Base-by-base conservation (phyloP, 2,329 filamentous ascomycete genomes). In the Aspergillus niger region DNA sequence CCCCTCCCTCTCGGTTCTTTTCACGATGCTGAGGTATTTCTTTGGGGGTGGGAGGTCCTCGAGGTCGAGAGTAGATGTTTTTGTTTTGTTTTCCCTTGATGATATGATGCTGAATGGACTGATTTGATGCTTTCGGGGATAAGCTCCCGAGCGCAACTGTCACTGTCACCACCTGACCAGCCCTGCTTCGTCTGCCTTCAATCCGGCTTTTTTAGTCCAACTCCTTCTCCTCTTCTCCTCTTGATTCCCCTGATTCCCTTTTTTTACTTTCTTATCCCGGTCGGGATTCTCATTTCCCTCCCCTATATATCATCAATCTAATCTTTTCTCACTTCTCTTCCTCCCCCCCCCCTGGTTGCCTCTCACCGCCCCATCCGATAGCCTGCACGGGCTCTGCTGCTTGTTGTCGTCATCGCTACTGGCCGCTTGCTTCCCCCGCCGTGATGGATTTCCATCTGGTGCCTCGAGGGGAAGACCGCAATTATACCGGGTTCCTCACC, bases 401-500 rank as follows among this genome's bases (percentile, higher is more conserved):
- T 22, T 50, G 20, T 49, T 26, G 32, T 36, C 32, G 32, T 32
- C 43, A 41, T 52, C 47, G 38, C 32, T 26, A 36, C 38, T 24
- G 41, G 10, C 20, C 41, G 41, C 20, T 10, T 15, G 24, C 55
- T 24, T 26, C 51, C 41, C 28, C 30, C 49, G 41, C 55, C 63
- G 71, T 63, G 55, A 76, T 79, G 76, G 77, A 79, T 64, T 77
- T 79, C 66, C 74, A 73, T 67, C 73, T 81, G 28, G 72, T 79
- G 49, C 77, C 79, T 63, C 71, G 76, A 39, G 77, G 77, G 57
- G 70, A 70, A 55, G 78, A 77, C 57, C 69, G 70, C 54, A 81
- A 81, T 58, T 81, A 81, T 64, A 81, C 77, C 1, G 79, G 78
- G 5, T 79, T 80, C 63, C 67, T 82, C 20, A 82, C 80, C 8